These are phyloP conservation scores for Umbelopsis vinacea DNA, from an alignment of 192 early-diverging fungal species.

Conservation along the genomic window DNA sequence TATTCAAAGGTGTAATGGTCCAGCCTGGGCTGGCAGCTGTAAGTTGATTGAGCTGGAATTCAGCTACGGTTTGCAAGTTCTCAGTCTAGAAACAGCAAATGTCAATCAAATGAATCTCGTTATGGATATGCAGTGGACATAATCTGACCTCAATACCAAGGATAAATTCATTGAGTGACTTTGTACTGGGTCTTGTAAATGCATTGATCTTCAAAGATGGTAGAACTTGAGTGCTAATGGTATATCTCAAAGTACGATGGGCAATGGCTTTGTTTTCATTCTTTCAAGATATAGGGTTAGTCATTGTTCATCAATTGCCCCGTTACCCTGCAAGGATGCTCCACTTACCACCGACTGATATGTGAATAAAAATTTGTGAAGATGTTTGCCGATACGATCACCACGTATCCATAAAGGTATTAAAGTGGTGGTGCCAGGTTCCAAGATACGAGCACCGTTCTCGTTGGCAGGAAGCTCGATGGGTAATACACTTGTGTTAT, in stretches of 20 bases:
- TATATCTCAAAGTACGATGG: constrained; percentile 69
- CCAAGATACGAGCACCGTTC: constrained; percentile 48
- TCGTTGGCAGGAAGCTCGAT: constrained; percentile 51
- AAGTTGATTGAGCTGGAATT: constrained; percentile 71
- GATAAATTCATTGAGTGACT: constrained; percentile 81
- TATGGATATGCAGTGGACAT: constrained; percentile 27
- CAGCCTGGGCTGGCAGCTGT: constrained; percentile 74
- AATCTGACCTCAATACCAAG: constrained; percentile 83
- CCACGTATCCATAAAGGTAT: constrained; percentile 92
- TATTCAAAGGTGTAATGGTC: constrained; percentile 62
- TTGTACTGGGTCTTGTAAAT: constrained; percentile 85
- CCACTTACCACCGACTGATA: constrained; percentile 75
- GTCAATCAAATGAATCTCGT: constrained; percentile 28
- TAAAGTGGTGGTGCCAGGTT: constrained; percentile 67
- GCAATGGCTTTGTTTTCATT: constrained; percentile 64
- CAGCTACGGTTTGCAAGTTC: constrained; percentile 65
- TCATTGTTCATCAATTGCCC: not conserved
- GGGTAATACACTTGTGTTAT: constrained; percentile 54
- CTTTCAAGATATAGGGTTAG: not conserved
- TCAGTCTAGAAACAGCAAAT: constrained; percentile 57
- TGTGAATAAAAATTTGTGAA: constrained; percentile 76
- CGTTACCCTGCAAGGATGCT: too few species aligned
- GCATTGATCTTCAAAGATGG: constrained; percentile 94
- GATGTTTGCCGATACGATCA: constrained; percentile 88
- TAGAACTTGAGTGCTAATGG: constrained; percentile 64